Evolutionary conservation across 2,329 filamentous ascomycete genomes (phyloP).

Genomic region (Alternaria postmessia): DNA sequence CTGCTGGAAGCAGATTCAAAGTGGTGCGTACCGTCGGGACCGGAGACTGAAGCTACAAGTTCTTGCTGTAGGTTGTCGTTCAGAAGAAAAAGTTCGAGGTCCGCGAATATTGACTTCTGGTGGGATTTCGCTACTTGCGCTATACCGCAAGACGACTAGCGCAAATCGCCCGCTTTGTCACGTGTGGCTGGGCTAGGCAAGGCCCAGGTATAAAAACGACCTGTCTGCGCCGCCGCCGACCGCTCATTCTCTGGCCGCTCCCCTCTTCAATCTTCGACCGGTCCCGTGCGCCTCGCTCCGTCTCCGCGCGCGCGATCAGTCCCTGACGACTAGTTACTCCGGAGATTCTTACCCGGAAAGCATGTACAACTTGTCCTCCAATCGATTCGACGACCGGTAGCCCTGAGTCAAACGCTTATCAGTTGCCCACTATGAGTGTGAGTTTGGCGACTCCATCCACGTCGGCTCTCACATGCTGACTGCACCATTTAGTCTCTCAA

Average conservation of each 20-base stretch:
- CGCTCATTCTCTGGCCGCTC: slow-evolving; percentile 34
- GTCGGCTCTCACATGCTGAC: slow-evolving; percentile 27
- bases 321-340: slow-evolving; percentile 17
- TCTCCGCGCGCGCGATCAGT: slow-evolving; percentile 23
- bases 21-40: slow-evolving; percentile 71
- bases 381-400: slow-evolving; percentile 45
- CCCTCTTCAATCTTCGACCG: slow-evolving; percentile 22
- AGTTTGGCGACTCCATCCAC: slow-evolving; percentile 28
- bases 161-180: slow-evolving; percentile 18
- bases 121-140: slow-evolving; percentile 20
- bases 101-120: slow-evolving; percentile 27
- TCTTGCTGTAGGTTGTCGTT: slow-evolving; percentile 58
- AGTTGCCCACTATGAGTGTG: slow-evolving; percentile 50
- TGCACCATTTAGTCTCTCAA: slow-evolving; percentile 38
- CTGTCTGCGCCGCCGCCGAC: slow-evolving; percentile 32
- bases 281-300: slow-evolving; percentile 25
- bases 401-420: slow-evolving; percentile 47
- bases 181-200: slow-evolving; percentile 25
- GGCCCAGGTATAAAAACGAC: slow-evolving; percentile 31
- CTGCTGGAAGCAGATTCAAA: background rate
- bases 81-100: slow-evolving; percentile 41
- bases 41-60: slow-evolving; percentile 99
- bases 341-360: slow-evolving; percentile 35
- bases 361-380: slow-evolving; percentile 45
- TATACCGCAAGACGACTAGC: slow-evolving; percentile 8